phyloP scores from a whole-genome alignment of 1,284 basidiomycete species.

The Ustilago xerochloae region DNA sequence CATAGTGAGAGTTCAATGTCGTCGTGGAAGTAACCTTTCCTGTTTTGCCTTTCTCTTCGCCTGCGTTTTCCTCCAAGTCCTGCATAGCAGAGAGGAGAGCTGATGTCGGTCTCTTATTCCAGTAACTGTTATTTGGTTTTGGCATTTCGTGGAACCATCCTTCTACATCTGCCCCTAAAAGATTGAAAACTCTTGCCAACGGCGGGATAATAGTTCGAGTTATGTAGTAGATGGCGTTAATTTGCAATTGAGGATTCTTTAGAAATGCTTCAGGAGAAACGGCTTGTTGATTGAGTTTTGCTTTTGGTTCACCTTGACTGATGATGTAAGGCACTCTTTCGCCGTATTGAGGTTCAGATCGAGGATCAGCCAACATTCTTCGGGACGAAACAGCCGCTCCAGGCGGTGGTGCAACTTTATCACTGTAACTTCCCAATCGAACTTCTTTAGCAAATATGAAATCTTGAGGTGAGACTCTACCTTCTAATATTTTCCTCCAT shows the following conservation, averaged over 20 bases:
- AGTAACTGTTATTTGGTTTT: constrained; percentile 37
- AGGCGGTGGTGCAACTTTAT: constrained; percentile 85
- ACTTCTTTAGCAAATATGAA: constrained; percentile 96
- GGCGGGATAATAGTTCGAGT: constrained; percentile 87
- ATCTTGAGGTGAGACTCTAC: constrained; percentile 84
- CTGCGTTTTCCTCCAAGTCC: neutral
- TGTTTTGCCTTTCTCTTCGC: neutral
- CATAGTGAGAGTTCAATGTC: constrained; percentile 81
- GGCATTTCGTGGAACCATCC: constrained; percentile 92
- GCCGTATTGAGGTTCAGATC: constrained; percentile 87
- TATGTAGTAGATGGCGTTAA: constrained; percentile 93
- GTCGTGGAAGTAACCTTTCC: constrained; percentile 65
- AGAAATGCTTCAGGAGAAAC: constrained; percentile 82
- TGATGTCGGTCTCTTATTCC: constrained; percentile 24
- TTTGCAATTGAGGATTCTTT: constrained; percentile 76
- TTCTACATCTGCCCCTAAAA: constrained; percentile 88
- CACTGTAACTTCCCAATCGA: constrained; percentile 78
- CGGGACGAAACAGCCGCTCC: constrained; percentile 87
- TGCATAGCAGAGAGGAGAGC: constrained; percentile 10
- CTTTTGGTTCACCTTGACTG: constrained; percentile 75
- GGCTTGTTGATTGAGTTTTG: constrained; percentile 83
- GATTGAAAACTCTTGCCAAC: constrained; percentile 87
- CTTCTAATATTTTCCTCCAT: constrained; percentile 86
- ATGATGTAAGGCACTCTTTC: constrained; percentile 95
- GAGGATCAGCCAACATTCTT: constrained; percentile 79